A percentile compares a stretch with the other conserved stretches of the same genome.
These are phyloP conservation scores for Oryza coarctata DNA, from an alignment of 176 grass and related monocot genomes.

Conservation along the genomic window DNA sequence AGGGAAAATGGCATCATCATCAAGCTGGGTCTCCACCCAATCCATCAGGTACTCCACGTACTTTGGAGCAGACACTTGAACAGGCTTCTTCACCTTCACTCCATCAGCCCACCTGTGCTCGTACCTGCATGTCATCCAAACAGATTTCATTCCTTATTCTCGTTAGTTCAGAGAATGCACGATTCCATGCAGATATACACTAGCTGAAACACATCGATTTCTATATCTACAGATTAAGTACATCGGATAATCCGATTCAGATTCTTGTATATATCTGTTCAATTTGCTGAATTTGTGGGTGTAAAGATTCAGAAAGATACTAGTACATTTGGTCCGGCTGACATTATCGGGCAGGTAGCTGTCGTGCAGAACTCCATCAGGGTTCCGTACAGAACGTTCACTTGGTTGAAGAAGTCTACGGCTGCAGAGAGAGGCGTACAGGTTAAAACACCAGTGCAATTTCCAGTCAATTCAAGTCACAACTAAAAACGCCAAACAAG, in stretches of 20 bases:
- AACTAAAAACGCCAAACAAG: neutral
- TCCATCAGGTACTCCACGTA: slow-evolving; percentile 97
- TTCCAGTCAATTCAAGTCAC: neutral
- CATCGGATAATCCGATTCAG: neutral
- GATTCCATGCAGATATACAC: too few relatives aligned
- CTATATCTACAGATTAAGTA: neutral
- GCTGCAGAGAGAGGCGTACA: slow-evolving; percentile 44
- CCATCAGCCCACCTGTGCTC: slow-evolving; percentile 98
- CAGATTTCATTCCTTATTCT: neutral
- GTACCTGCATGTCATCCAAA: slow-evolving; percentile 41
- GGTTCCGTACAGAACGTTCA: slow-evolving; percentile 82
- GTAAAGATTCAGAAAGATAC: neutral
- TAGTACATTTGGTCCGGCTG: slow-evolving; percentile 84
- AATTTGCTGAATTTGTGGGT: neutral
- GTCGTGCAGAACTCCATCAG: slow-evolving; percentile 90
- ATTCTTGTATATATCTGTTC: neutral
- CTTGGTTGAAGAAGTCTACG: slow-evolving; percentile 98
- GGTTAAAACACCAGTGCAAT: neutral
- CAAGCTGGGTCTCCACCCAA: slow-evolving; percentile 79
- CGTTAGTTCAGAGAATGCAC: neutral
- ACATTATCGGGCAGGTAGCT: slow-evolving; percentile 83
- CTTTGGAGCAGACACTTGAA: slow-evolving; percentile 81
- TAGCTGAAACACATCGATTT: neutral
- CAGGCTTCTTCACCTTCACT: slow-evolving; percentile 80
- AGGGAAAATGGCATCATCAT: slow-evolving; percentile 88